Conservation (phyloP, 2,329 filamentous ascomycete genomes). For the Penicillium frequentans region DNA sequence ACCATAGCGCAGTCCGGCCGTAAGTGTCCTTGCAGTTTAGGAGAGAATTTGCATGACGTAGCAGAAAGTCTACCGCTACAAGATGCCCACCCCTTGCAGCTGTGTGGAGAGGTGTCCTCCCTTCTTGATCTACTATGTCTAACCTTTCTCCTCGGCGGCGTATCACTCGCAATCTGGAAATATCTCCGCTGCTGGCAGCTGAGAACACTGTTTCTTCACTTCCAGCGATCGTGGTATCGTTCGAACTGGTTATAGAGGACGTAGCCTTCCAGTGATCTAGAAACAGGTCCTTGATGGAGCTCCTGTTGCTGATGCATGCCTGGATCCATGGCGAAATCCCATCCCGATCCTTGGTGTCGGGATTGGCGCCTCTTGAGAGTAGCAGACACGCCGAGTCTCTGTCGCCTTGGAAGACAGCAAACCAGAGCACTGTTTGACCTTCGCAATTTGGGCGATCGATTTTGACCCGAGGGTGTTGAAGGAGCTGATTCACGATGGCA, state of each 20-base stretch:
- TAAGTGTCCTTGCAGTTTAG: background rate
- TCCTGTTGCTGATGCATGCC: background rate
- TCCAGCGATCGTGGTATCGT: background rate
- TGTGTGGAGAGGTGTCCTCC: background rate
- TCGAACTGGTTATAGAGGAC: background rate
- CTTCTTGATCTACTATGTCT: background rate
- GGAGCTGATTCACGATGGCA: background rate
- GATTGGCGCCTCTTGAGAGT: background rate
- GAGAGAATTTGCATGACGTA: background rate
- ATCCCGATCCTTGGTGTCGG: background rate
- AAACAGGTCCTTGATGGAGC: background rate
- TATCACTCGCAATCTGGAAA: background rate
- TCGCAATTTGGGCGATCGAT: background rate
- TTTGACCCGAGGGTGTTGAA: background rate
- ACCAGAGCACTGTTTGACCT: background rate
- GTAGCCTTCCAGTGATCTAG: background rate
- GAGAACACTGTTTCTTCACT: background rate
- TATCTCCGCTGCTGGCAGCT: background rate
- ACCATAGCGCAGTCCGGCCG: background rate
- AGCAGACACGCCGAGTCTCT: background rate
- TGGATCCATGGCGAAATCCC: background rate
- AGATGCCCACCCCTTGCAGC: background rate
- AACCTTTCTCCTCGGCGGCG: background rate
- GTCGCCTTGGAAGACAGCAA: background rate
- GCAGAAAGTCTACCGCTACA: background rate